Conservation (phyloP, 2,329 filamentous ascomycete genomes). For the Fusarium transvaalense region DNA sequence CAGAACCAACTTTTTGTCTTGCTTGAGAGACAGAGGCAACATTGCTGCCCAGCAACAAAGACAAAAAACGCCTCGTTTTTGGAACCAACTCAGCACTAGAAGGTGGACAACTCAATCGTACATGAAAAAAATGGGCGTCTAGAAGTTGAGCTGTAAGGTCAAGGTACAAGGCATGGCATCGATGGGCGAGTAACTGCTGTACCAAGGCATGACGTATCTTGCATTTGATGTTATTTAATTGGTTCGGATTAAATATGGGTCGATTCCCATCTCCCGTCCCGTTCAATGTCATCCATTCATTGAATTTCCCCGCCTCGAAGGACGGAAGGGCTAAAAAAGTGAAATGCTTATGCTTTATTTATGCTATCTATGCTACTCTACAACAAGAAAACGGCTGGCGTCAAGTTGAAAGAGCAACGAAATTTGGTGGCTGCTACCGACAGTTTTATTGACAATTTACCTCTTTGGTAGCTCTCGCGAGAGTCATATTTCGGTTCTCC, state of each 20-base stretch:
- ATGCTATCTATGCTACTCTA: too few species aligned
- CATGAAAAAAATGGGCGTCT: constrained; percentile 26
- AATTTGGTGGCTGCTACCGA: constrained; percentile 5
- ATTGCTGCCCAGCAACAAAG: constrained; percentile 16
- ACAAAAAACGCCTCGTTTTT: constrained; percentile 1
- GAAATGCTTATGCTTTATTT: constrained; percentile 2
- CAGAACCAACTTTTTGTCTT: neutral
- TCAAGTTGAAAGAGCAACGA: constrained; percentile 10
- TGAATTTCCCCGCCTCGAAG: constrained; percentile 33
- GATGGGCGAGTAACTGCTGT: neutral
- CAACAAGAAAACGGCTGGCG: constrained; percentile 10
- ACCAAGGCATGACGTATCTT: constrained; percentile 32
- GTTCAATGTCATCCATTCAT: constrained; percentile 4
- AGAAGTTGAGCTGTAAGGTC: constrained; percentile 14
- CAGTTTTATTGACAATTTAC: constrained; percentile 8
- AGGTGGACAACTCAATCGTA: constrained; percentile 17
- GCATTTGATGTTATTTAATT: constrained; percentile 34
- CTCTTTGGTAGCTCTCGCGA: constrained; percentile 7
- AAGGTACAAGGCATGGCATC: neutral
- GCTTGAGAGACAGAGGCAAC: neutral
- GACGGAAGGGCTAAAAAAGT: constrained; percentile 19
- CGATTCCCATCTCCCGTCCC: constrained; percentile 15
- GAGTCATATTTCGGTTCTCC: neutral
- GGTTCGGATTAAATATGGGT: constrained; percentile 38
- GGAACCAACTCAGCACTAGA: neutral